Base-by-base conservation (phyloP, 139 green algal genomes). In the Chara braunii region DNA sequence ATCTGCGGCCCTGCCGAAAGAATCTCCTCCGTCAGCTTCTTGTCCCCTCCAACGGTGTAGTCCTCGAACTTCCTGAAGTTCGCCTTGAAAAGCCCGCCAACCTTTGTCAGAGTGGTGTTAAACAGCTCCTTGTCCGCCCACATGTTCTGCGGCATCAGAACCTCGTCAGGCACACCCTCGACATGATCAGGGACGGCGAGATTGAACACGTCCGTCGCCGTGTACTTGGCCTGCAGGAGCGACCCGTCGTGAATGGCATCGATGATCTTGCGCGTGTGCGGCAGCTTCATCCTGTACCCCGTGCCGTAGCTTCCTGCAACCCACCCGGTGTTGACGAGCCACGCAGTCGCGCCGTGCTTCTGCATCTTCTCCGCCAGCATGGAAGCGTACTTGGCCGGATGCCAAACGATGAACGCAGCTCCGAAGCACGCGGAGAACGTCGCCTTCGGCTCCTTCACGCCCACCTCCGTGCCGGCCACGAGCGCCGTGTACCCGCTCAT, bases 241-340 rank as follows among this genome's bases (percentile, higher is more conserved):
- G 88, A 81, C 3, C 92, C 92, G 48, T 36, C 30, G 81, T 95
- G 92, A 60, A 96, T 96, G 52, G 92, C 90, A 67, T 97, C 83
- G 44, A 98, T 84, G 60, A 98, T 98, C 43, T 86, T 85, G 32
- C 92, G 83, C 4, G 92, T 98, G 81, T 94, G 71, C 59, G 83
- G 83, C 22, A 98, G 79, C 70, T 87, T 91, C 62, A 96, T 95
- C 68, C 90, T 83, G 44, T 78, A 73, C 31, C 90, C 90, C 22
- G 88, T 82, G 62, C 90, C 90, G 28, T 72, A 72, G 32, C 63
- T 70, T 18, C 80, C 80, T 14, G 75, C 80, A 9, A 67, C 78
- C 80, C 80, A 86, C 37, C 88, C 90, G 5, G 90, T 96, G 85
- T 96, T 96, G 70, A 96, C 87, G 23, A 96, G 82, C 80, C 80